These are phyloP conservation scores for Adansonia gregorii DNA, from an alignment of 441 rosid species.

Conservation along the genomic window DNA sequence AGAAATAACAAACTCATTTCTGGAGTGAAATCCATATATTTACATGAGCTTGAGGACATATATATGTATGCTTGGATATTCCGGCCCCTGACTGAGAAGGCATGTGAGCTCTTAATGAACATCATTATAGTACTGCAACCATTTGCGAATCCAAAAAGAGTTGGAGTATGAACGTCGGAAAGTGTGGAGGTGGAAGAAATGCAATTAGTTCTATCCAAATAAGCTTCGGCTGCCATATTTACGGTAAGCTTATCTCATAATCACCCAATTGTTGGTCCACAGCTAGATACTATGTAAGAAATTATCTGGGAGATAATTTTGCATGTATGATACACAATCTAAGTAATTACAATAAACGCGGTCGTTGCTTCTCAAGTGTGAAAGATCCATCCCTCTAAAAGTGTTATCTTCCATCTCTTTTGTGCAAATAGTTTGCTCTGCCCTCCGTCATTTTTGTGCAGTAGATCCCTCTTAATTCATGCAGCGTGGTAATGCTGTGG, in stretches of 20 bases:
- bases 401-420: not conserved
- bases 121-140: not conserved
- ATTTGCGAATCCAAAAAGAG: not conserved
- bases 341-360: conserved; percentile 30
- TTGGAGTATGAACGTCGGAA: not conserved
- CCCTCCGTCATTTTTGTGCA: no score
- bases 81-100: no score
- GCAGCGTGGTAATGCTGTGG: conserved; percentile 52
- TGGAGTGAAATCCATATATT: conserved; percentile 18
- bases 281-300: no score
- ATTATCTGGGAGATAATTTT: not conserved
- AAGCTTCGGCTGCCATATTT: not conserved
- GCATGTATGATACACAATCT: conserved; percentile 16
- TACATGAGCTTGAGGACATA: not conserved
- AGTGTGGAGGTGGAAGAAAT: not conserved
- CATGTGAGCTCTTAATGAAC: not conserved
- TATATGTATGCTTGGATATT: not conserved
- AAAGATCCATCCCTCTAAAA: conserved; percentile 16
- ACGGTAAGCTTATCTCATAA: conserved; percentile 17
- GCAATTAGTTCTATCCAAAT: conserved; percentile 3
- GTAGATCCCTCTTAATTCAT: conserved; percentile 7
- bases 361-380: conserved; percentile 22
- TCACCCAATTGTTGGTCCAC: not conserved
- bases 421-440: no score
- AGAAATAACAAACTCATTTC: conserved; percentile 23